Percentiles rank a stretch among this genome's conserved stretches.
phyloP scores from a whole-genome alignment of 495 filamentous ascomycete genomes.

The Physcia stellaris region DNA sequence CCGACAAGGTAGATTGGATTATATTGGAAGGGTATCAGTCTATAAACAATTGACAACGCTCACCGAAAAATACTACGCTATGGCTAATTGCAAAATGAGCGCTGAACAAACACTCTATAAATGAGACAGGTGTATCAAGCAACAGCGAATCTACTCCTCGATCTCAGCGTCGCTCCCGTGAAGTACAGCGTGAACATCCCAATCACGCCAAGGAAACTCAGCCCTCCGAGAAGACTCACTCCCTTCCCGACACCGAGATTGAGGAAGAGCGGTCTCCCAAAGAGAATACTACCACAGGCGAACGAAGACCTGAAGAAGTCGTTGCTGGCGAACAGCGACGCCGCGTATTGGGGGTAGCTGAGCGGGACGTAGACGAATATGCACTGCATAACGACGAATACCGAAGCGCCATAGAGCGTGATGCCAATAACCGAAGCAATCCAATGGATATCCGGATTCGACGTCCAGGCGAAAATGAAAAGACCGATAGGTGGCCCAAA shows the following conservation, averaged over 20 bases:
- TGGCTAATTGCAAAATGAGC: too few species aligned
- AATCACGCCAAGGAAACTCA: slow-evolving; percentile 14
- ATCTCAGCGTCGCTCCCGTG: slow-evolving; percentile 34
- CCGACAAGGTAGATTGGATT: too few species aligned
- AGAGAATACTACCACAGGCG: slow-evolving; percentile 35
- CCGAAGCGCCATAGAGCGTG: slow-evolving; percentile 31
- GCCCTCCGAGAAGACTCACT: slow-evolving; percentile 10
- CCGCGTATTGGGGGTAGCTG: slow-evolving; percentile 39
- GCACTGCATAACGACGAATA: slow-evolving; percentile 40
- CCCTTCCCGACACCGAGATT: slow-evolving; percentile 30
- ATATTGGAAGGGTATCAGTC: not conserved
- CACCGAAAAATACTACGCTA: not conserved
- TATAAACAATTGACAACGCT: not conserved
- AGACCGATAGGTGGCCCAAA: slow-evolving; percentile 41
- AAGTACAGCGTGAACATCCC: slow-evolving; percentile 40
- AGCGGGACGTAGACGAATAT: slow-evolving; percentile 41
- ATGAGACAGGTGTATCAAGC: too few species aligned
- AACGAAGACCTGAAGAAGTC: slow-evolving; percentile 30
- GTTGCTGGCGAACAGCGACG: slow-evolving; percentile 37
- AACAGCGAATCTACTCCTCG: slow-evolving; percentile 30
- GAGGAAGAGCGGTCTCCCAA: slow-evolving; percentile 29
- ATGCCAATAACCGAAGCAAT: slow-evolving; percentile 45
- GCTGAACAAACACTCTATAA: too few species aligned
- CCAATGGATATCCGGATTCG: slow-evolving; percentile 39
- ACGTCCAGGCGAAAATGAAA: slow-evolving; percentile 51